A percentile compares a stretch with the other conserved stretches of the same genome.
Conservation (phyloP, 306 rosid species). For the Acacia crassicarpa region DNA sequence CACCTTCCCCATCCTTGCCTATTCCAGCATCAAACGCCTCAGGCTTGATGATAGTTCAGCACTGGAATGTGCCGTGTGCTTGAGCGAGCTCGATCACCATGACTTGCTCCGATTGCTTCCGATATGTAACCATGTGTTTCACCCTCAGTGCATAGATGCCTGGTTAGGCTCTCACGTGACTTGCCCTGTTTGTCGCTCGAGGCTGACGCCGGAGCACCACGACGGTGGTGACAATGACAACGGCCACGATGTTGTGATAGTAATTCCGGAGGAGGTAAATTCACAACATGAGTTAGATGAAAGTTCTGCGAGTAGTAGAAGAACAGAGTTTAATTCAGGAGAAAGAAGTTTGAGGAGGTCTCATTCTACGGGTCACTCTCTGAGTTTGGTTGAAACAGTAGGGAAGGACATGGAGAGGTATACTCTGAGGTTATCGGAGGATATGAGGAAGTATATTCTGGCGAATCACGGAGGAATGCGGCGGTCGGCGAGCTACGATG, state of each 20-base stretch:
- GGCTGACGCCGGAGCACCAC: neutral
- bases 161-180: slow-evolving; percentile 58
- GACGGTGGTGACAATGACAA: no score
- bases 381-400: slow-evolving; percentile 25
- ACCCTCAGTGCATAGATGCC: slow-evolving; percentile 51
- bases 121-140: neutral
- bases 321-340: neutral
- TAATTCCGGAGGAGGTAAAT: neutral
- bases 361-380: slow-evolving; percentile 14
- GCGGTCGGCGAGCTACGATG: slow-evolving; percentile 49
- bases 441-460: slow-evolving; percentile 36
- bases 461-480: neutral
- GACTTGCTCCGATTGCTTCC: slow-evolving; percentile 59
- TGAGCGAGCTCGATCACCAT: slow-evolving; percentile 45
- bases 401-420: slow-evolving; percentile 40
- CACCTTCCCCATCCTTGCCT: slow-evolving; percentile 44
- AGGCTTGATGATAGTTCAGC: slow-evolving; percentile 38
- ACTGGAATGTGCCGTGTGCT: slow-evolving; percentile 61
- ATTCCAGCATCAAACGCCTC: slow-evolving; percentile 46
- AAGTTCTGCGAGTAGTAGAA: neutral
- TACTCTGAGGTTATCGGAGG: slow-evolving; percentile 43
- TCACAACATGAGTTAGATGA: neutral
- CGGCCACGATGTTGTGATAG: neutral
- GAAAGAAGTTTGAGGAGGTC: slow-evolving; percentile 31
- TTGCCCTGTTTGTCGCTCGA: slow-evolving; percentile 59